phyloP scores from a whole-genome alignment of 2,329 filamentous ascomycete species.

The Acarospora socialis region DNA sequence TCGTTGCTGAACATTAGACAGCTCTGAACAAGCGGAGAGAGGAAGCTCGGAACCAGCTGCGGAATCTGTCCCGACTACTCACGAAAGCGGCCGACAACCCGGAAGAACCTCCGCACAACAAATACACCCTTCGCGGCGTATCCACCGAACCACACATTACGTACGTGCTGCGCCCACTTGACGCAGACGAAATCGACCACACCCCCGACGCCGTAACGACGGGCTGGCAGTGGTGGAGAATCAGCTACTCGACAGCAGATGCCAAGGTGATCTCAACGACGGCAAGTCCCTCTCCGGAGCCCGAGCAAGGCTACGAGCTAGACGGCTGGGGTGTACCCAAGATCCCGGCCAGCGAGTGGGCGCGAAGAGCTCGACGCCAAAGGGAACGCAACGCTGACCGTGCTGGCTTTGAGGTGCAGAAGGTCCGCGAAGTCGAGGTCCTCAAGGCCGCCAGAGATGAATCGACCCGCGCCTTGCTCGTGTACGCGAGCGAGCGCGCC shows the following conservation, averaged over 20 bases:
- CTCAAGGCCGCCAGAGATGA: slow-evolving; percentile 40
- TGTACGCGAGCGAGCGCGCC: slow-evolving; percentile 43
- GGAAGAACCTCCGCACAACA: slow-evolving; percentile 27
- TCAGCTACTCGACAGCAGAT: slow-evolving; percentile 34
- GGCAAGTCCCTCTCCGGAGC: slow-evolving; percentile 10
- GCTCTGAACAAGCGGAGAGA: slow-evolving; percentile 30
- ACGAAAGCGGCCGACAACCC: slow-evolving; percentile 30
- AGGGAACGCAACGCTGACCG: slow-evolving; percentile 15
- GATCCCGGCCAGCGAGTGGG: neutral
- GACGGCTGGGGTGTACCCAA: too few relatives aligned
- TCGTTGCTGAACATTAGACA: slow-evolving; percentile 14
- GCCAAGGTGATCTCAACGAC: slow-evolving; percentile 23
- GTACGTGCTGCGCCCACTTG: slow-evolving; percentile 34
- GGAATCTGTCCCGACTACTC: slow-evolving; percentile 31
- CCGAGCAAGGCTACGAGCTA: neutral
- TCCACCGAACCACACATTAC: slow-evolving; percentile 43
- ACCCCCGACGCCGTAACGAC: slow-evolving; percentile 15
- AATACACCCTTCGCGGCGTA: slow-evolving; percentile 44
- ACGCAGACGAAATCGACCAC: slow-evolving; percentile 18
- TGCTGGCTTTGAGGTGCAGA: slow-evolving; percentile 26
- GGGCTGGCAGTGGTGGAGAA: slow-evolving; percentile 41
- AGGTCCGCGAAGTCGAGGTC: slow-evolving; percentile 38
- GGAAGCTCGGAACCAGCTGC: slow-evolving; percentile 27
- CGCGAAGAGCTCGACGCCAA: neutral
- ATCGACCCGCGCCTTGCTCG: slow-evolving; percentile 37